Evolutionary conservation across 139 green algal species (phyloP).

Genomic region (Closterium sp.): DNA sequence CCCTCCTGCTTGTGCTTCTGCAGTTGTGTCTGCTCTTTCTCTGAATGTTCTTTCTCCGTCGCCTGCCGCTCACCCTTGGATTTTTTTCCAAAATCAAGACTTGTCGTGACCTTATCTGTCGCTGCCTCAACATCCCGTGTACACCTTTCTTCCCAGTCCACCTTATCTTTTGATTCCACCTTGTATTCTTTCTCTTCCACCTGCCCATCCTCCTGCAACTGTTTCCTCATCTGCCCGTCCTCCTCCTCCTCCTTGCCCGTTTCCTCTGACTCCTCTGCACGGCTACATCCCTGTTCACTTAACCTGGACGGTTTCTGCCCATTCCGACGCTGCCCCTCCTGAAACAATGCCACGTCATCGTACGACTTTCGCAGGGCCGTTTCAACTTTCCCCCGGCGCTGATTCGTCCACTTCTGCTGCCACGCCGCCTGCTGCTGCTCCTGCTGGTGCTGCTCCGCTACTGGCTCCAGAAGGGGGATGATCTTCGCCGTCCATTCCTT

Average conservation of each 20-base stretch:
- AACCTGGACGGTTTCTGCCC: background rate
- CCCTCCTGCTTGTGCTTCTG: background rate
- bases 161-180: background rate
- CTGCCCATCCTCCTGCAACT: background rate
- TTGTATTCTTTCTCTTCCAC: background rate
- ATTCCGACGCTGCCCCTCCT: background rate
- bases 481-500: background rate
- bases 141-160: background rate
- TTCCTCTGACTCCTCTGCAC: background rate
- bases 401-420: background rate
- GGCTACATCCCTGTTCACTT: background rate
- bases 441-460: background rate
- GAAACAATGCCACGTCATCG: background rate
- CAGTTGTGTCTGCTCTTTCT: background rate
- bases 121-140: background rate
- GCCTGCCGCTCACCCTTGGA: too few relatives aligned
- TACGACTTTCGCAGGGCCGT: background rate
- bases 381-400: background rate
- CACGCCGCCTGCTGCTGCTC: background rate
- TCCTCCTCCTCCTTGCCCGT: background rate
- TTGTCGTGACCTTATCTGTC: background rate
- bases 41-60: background rate
- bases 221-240: background rate
- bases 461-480: background rate
- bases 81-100: background rate